These are phyloP conservation scores for Zelopaecilomyces penicillatus DNA, from an alignment of 2,329 filamentous ascomycete genomes.

Conservation along the genomic window DNA sequence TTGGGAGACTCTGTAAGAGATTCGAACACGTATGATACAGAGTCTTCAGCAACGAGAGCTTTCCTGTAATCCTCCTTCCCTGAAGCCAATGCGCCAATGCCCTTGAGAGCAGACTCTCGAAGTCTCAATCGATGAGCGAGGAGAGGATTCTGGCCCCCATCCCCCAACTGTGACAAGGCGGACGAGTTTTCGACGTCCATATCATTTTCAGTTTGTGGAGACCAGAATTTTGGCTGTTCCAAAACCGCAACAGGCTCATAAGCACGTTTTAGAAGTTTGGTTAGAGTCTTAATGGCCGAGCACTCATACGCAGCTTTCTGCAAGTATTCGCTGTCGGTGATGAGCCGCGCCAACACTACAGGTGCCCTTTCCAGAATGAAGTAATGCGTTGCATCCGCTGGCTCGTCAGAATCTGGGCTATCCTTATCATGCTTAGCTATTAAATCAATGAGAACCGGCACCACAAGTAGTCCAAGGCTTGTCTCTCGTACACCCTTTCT, in stretches of 20 bases:
- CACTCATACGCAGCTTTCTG: slow-evolving; percentile 75
- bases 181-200: slow-evolving; percentile 26
- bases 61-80: slow-evolving; percentile 81
- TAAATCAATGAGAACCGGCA: slow-evolving; percentile 61
- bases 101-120: slow-evolving; percentile 67
- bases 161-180: slow-evolving; percentile 44
- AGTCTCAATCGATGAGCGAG: slow-evolving; percentile 64
- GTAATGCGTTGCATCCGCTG: slow-evolving; percentile 26
- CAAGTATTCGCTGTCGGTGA: slow-evolving; percentile 68
- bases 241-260: slow-evolving; percentile 36
- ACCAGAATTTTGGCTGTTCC: slow-evolving; percentile 28
- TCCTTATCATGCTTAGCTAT: slow-evolving; percentile 42
- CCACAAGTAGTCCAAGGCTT: slow-evolving; percentile 56
- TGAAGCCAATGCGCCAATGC: slow-evolving; percentile 71
- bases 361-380: slow-evolving; percentile 62
- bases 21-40: slow-evolving; percentile 73
- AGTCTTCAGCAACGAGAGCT: slow-evolving; percentile 70
- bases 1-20: slow-evolving; percentile 56
- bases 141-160: slow-evolving; percentile 49
- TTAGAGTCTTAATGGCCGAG: slow-evolving; percentile 37
- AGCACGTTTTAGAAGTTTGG: slow-evolving; percentile 41
- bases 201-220: slow-evolving; percentile 26
- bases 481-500: slow-evolving; percentile 52
- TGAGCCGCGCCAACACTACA: slow-evolving; percentile 65
- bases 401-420: slow-evolving; percentile 26